These are phyloP conservation scores for Globisporangium nagaii DNA, from an alignment of 352 stramenopile genomes.

Conservation along the genomic window DNA sequence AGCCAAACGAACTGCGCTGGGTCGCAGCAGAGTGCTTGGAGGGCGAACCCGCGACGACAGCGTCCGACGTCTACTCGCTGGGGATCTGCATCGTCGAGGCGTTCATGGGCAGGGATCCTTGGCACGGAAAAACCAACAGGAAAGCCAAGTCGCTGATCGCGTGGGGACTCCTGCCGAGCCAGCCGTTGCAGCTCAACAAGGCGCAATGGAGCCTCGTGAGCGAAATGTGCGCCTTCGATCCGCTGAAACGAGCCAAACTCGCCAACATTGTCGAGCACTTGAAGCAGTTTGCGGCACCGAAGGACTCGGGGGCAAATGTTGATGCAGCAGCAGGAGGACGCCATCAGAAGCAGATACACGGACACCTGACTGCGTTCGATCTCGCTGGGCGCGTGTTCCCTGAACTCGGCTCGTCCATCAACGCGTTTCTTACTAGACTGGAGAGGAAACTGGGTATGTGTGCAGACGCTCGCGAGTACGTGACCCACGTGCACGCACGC, in stretches of 20 bases:
- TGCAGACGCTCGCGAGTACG: neutral
- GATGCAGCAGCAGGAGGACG: neutral
- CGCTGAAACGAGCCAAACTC: neutral
- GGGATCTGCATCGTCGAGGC: constrained; percentile 5
- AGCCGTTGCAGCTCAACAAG: neutral
- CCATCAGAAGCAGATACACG: neutral
- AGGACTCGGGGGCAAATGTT: neutral
- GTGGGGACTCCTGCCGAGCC: neutral
- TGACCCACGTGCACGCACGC: neutral
- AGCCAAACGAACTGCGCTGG: neutral
- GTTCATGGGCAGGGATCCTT: neutral
- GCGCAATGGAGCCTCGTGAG: neutral
- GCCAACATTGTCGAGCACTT: neutral
- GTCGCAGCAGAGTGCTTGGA: constrained; percentile 1
- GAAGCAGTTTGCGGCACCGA: neutral
- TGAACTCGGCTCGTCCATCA: constrained; percentile 1
- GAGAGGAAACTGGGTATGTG: neutral
- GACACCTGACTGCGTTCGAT: neutral
- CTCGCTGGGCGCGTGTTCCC: neutral
- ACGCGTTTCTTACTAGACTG: neutral
- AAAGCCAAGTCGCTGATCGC: neutral
- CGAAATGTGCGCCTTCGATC: neutral
- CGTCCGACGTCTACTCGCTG: constrained; percentile 4
- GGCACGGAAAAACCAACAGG: neutral
- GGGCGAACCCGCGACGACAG: neutral